phyloP scores from a whole-genome alignment of 106 monocot species.

The Allium cepa region DNA sequence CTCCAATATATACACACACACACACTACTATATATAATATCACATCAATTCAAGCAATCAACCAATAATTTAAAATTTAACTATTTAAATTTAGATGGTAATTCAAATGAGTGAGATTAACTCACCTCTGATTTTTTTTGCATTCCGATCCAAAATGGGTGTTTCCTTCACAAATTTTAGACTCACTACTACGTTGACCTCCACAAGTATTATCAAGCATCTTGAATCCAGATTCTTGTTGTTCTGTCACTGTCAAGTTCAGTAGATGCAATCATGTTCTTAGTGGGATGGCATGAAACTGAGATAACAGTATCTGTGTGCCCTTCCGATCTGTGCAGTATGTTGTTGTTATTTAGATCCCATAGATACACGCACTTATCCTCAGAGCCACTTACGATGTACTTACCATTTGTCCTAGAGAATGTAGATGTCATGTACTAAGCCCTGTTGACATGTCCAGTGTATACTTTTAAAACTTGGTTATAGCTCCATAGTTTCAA shows the following conservation, averaged over 20 bases:
- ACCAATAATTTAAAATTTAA: too few relatives aligned
- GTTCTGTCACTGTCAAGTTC: slow-evolving; percentile 72
- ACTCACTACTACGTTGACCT: neutral
- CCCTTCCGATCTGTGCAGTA: slow-evolving; percentile 86
- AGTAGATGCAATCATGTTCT: slow-evolving; percentile 83
- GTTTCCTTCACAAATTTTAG: too few relatives aligned
- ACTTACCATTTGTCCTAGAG: slow-evolving; percentile 84
- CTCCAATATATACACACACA: too few relatives aligned
- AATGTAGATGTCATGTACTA: slow-evolving; percentile 83
- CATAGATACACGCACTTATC: slow-evolving; percentile 81
- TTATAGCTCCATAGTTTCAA: slow-evolving; percentile 82
- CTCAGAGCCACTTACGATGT: slow-evolving; percentile 91
- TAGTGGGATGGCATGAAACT: slow-evolving; percentile 76
- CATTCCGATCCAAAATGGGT: too few relatives aligned
- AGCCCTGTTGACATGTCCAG: slow-evolving; percentile 67
- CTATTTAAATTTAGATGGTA: too few relatives aligned
- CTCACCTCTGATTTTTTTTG: too few relatives aligned
- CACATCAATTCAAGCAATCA: too few relatives aligned
- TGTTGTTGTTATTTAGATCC: slow-evolving; percentile 88
- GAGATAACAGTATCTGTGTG: slow-evolving; percentile 83
- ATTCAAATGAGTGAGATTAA: too few relatives aligned
- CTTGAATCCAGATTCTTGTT: slow-evolving; percentile 77
- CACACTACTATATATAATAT: too few relatives aligned
- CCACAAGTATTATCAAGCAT: slow-evolving; percentile 13
- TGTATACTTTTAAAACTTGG: slow-evolving; percentile 63